Evolutionary conservation across 1,284 basidiomycete genomes (phyloP).

Genomic region (Ceratobasidium sp.): DNA sequence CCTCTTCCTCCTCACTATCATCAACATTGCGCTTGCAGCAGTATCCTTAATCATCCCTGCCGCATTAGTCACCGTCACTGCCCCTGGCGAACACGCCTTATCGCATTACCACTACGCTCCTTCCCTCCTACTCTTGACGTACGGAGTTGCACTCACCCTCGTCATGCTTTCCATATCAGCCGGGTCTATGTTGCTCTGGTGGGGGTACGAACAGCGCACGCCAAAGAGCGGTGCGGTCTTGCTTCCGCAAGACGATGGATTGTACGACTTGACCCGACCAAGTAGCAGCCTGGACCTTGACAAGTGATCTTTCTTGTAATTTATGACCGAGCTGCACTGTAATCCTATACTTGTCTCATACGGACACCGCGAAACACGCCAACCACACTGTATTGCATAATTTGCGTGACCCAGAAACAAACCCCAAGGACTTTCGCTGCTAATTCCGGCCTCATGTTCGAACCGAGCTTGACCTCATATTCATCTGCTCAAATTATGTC

Average conservation of each 20-base stretch:
- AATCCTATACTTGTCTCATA: too few species aligned
- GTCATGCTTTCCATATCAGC: conserved; percentile 19
- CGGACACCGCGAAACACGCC: too few species aligned
- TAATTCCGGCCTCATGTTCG: too few species aligned
- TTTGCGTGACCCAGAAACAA: too few species aligned
- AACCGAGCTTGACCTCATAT: too few species aligned
- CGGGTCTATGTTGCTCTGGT: conserved; percentile 12
- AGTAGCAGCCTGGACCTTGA: too few species aligned
- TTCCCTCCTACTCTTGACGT: conserved; percentile 6
- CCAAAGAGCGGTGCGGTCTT: not conserved
- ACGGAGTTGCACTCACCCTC: conserved; percentile 14
- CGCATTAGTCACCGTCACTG: conserved; percentile 16
- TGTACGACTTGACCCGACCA: not conserved
- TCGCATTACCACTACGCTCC: conserved; percentile 24
- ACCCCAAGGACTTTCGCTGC: too few species aligned
- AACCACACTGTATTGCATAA: too few species aligned
- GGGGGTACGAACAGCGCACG: not conserved
- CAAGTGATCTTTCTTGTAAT: too few species aligned
- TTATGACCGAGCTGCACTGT: too few species aligned
- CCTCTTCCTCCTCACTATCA: conserved; percentile 19
- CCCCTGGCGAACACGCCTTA: too few species aligned
- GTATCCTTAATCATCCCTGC: conserved; percentile 12
- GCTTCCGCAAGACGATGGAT: not conserved
- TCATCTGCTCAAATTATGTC: too few species aligned
- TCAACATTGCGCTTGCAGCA: conserved; percentile 13